Base-by-base conservation (phyloP, 495 filamentous ascomycete species). In the Penicillium pancosmium region DNA sequence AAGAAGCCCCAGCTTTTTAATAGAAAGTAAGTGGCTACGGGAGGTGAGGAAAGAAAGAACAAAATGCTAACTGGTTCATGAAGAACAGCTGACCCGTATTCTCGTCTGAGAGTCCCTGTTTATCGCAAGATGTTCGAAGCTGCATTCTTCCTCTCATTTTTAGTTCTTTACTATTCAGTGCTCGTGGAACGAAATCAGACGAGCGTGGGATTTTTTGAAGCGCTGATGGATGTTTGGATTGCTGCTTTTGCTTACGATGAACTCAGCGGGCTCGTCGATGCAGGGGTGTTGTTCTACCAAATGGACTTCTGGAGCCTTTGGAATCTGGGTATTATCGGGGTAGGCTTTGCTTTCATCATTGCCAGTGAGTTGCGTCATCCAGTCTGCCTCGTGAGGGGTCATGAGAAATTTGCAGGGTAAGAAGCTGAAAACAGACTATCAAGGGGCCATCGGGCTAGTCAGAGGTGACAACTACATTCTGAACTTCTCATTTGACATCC, bases 101-200 rank as follows among this genome's bases (percentile, higher is more conserved):
- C 88, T 52, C 84, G 93, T 23, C 80, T 98, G 18, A 80, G 92
- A 51, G 92, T 97, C 0, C 93, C 93, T n/a, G 86, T 88, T 56
- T 97, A 98, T 66, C 86, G 92, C 40, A 97, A 97, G 69, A 82
- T 84, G 8, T 97, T 93, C 62, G 91, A 98, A 71, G 89, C 92
- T 18, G 64, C 87, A 5, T 98, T 97, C 75, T 96, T 98, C 65
- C 80, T 84, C 43, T 82, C 81, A n/a, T 91, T 96, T 56, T 74
- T 97, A 18, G 74, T 82, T 47, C 78, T 97, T 9, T 97, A 97
- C 68, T 97, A 95, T 64, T 83, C 84, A 19, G 91, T 96, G 11
- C 79, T 97, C 43, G 82, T 94, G 72, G 78, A 86, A 59, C 68
- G 83, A 52, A 81, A 81, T 40, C 68, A 77, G 10, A 70, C 67